Conservation (phyloP, 2,329 filamentous ascomycete genomes). For the Verticillium isaacii region DNA sequence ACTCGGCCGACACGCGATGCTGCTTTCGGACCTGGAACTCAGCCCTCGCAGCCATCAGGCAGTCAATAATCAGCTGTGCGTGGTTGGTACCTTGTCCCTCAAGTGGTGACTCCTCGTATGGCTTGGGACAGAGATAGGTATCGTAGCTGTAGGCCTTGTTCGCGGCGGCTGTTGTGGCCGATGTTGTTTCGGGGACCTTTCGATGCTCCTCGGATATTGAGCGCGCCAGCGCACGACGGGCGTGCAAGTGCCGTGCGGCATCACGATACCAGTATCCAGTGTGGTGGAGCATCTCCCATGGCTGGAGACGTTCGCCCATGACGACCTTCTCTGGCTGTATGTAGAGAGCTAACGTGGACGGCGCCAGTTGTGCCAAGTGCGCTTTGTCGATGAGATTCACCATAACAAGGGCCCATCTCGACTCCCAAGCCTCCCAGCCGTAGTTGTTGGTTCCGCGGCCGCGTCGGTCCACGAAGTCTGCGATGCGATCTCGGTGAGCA, state of each 20-base stretch:
- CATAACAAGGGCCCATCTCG: slow-evolving; percentile 63
- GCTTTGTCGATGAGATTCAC: slow-evolving; percentile 53
- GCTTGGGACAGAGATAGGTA: slow-evolving; percentile 62
- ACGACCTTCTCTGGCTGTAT: slow-evolving; percentile 55
- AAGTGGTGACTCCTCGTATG: slow-evolving; percentile 54
- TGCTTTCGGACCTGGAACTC: slow-evolving; percentile 54
- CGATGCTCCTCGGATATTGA: slow-evolving; percentile 57
- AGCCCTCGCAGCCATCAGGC: slow-evolving; percentile 41
- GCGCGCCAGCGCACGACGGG: slow-evolving; percentile 48
- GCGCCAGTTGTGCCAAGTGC: slow-evolving; percentile 44
- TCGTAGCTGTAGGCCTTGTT: slow-evolving; percentile 56
- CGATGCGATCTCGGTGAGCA: slow-evolving; percentile 67
- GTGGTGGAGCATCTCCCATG: slow-evolving; percentile 62
- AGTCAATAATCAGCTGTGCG: slow-evolving; percentile 48
- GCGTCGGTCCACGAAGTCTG: slow-evolving; percentile 73
- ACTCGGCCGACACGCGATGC: slow-evolving; percentile 46
- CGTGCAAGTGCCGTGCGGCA: slow-evolving; percentile 52
- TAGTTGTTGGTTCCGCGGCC: slow-evolving; percentile 86
- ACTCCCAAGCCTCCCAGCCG: slow-evolving; percentile 92
- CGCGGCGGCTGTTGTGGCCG: slow-evolving; percentile 35
- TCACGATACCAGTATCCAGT: slow-evolving; percentile 62
- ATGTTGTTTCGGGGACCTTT: slow-evolving; percentile 41
- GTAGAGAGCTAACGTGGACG: slow-evolving; percentile 39
- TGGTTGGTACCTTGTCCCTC: slow-evolving; percentile 49
- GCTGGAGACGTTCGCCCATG: slow-evolving; percentile 52